A percentile compares a stretch with the other conserved stretches of the same genome.
These are phyloP conservation scores for Hansenula lynferdii DNA, from an alignment of 1,139 yeast genomes.

Conservation along the genomic window DNA sequence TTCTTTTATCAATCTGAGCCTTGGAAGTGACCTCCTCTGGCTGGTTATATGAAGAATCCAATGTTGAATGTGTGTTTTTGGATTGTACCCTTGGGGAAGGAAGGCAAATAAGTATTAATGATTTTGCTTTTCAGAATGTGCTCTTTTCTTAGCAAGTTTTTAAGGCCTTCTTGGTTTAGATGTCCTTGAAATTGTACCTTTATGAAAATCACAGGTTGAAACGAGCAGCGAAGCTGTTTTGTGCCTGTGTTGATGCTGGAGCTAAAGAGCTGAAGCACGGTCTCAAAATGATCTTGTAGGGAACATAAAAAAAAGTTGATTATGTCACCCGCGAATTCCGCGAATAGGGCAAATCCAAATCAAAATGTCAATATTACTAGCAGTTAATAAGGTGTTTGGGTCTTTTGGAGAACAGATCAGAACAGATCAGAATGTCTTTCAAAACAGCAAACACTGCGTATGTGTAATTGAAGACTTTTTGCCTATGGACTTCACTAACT, in stretches of 20 bases:
- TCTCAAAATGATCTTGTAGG: too few relatives aligned
- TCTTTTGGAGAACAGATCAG: too few relatives aligned
- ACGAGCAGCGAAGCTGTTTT: constrained; percentile 1
- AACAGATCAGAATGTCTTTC: too few relatives aligned
- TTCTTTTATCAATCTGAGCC: background rate
- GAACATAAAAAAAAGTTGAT: too few relatives aligned
- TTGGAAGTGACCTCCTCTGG: background rate
- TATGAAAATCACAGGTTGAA: background rate
- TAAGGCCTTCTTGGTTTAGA: too few relatives aligned
- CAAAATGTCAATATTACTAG: too few relatives aligned
- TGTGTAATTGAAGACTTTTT: background rate
- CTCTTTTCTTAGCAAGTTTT: too few relatives aligned
- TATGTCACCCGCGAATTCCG: background rate
- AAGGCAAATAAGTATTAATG: constrained; percentile 1
- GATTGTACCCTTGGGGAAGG: background rate
- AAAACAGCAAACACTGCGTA: constrained; percentile 16
- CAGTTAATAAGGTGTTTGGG: too few relatives aligned
- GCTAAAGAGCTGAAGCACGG: too few relatives aligned
- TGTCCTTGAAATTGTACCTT: too few relatives aligned
- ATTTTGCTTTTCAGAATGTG: too few relatives aligned
- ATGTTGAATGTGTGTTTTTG: background rate
- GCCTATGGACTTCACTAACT: background rate
- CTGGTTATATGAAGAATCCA: background rate
- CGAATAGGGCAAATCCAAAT: too few relatives aligned
- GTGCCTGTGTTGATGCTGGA: constrained; percentile 1